phyloP scores from a whole-genome alignment of 495 filamentous ascomycete species.

The Saxispiralis lemnorum region DNA sequence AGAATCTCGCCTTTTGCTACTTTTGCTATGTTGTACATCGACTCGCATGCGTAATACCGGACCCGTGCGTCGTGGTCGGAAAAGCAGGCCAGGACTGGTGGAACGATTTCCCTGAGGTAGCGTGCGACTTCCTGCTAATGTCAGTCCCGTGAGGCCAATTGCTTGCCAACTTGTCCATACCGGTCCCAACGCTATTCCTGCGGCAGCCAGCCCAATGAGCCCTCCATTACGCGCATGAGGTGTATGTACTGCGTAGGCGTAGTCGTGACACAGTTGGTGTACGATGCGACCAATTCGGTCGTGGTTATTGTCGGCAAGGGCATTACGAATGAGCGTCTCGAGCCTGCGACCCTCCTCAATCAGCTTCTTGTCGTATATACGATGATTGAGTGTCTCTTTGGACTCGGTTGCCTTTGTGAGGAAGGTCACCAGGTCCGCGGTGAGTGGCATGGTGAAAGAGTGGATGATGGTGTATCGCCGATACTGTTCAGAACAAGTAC shows the following conservation, averaged over 20 bases:
- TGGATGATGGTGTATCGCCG: background rate
- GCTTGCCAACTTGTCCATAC: slow-evolving; percentile 33
- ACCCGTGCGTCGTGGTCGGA: slow-evolving; percentile 95
- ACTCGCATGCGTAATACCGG: slow-evolving; percentile 97
- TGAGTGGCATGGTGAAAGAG: slow-evolving; percentile 3
- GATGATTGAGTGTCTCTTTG: slow-evolving; percentile 1
- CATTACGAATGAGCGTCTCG: slow-evolving; percentile 79
- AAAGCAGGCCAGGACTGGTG: slow-evolving; percentile 96
- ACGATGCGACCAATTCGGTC: slow-evolving; percentile 69
- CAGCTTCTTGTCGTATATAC: slow-evolving; percentile 5
- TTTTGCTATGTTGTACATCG: slow-evolving; percentile 99
- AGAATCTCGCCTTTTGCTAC: slow-evolving; percentile 95
- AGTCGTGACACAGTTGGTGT: slow-evolving; percentile 90
- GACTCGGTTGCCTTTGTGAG: slow-evolving; percentile 3
- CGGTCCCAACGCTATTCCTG: slow-evolving; percentile 84
- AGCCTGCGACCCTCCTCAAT: slow-evolving; percentile 36
- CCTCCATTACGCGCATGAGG: slow-evolving; percentile 94
- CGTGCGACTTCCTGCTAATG: slow-evolving; percentile 53
- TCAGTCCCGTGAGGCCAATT: slow-evolving; percentile 17
- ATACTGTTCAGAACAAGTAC: no score
- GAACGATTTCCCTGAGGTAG: slow-evolving; percentile 83
- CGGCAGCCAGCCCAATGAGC: slow-evolving; percentile 87
- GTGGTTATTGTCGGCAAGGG: slow-evolving; percentile 55
- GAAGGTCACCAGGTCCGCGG: slow-evolving; percentile 1
- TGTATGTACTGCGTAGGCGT: slow-evolving; percentile 92